Evolutionary conservation across 345 rosid genomes (phyloP).

Genomic region (Citrus reticulata): DNA sequence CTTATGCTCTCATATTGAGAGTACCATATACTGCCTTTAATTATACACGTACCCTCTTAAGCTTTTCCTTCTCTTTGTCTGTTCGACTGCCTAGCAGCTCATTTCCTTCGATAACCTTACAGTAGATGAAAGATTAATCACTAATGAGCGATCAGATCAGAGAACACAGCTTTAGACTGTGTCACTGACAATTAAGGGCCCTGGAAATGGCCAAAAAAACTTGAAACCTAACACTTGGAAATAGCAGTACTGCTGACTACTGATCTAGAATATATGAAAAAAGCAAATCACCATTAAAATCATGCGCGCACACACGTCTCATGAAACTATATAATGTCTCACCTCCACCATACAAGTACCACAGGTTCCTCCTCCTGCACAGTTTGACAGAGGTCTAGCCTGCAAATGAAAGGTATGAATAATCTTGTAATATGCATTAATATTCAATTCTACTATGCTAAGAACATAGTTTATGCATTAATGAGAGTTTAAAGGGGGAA

Average conservation of each 20-base stretch:
- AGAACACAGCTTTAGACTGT: not conserved
- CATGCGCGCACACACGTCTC: not conserved
- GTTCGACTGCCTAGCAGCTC: slow-evolving; percentile 77
- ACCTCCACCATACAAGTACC: slow-evolving; percentile 95
- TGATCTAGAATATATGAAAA: not conserved
- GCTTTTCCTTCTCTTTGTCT: slow-evolving; percentile 73
- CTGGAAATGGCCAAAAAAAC: not conserved
- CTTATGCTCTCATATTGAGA: not conserved
- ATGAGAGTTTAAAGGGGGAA: not conserved
- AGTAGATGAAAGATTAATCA: not conserved
- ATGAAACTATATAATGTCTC: not conserved
- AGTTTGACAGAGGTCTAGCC: slow-evolving; percentile 66
- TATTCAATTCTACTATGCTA: not conserved
- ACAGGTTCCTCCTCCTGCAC: slow-evolving; percentile 95
- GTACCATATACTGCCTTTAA: not conserved
- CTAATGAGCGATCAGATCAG: not conserved
- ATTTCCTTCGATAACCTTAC: slow-evolving; percentile 71
- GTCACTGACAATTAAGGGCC: too few species aligned
- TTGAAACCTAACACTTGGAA: not conserved
- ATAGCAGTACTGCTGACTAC: not conserved
- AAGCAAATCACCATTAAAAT: not conserved
- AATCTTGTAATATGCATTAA: not conserved
- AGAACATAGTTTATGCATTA: not conserved
- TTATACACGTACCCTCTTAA: slow-evolving; percentile 48
- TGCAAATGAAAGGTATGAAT: slow-evolving; percentile 22